phyloP scores from a whole-genome alignment of 768 basidiomycete species.

The Coprinellus micaceus region DNA sequence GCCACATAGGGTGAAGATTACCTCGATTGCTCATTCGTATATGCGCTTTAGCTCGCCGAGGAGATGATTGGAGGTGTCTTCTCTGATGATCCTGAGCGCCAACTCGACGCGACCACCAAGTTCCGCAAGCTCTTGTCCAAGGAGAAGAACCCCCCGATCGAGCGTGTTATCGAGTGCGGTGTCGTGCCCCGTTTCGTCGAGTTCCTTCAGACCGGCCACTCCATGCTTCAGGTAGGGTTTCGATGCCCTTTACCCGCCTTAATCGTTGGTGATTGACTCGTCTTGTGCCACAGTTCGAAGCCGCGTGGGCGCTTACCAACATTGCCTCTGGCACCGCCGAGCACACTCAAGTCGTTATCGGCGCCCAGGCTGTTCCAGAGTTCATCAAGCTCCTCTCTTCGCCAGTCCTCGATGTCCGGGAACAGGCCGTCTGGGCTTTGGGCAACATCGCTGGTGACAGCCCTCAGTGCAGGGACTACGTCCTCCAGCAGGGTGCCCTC shows the following conservation, averaged over 20 bases:
- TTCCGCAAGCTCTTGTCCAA: constrained; percentile 98
- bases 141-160: constrained; percentile 99
- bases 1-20: constrained; percentile 10
- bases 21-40: constrained; percentile 12
- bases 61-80: constrained; percentile 95
- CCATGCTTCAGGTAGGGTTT: constrained; percentile 74
- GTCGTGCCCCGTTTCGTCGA: constrained; percentile 97
- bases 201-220: constrained; percentile 76
- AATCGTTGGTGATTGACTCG: constrained; percentile 6
- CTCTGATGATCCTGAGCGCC: constrained; percentile 85
- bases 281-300: constrained; percentile 69
- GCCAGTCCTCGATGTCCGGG: constrained; percentile 92
- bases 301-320: constrained; percentile 97
- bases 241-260: constrained; percentile 4
- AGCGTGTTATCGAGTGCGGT: constrained; percentile 95
- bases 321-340: constrained; percentile 98
- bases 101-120: constrained; percentile 95
- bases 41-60: constrained; percentile 59
- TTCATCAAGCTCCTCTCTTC: constrained; percentile 96
- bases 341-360: constrained; percentile 97
- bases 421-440: constrained; percentile 99
- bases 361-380: constrained; percentile 89
- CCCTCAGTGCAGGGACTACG: constrained; percentile 95
- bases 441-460: constrained; percentile 99
- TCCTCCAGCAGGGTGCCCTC: constrained; percentile 89